Conservation (phyloP, 2,329 filamentous ascomycete genomes). For the Fusarium beomiforme region DNA sequence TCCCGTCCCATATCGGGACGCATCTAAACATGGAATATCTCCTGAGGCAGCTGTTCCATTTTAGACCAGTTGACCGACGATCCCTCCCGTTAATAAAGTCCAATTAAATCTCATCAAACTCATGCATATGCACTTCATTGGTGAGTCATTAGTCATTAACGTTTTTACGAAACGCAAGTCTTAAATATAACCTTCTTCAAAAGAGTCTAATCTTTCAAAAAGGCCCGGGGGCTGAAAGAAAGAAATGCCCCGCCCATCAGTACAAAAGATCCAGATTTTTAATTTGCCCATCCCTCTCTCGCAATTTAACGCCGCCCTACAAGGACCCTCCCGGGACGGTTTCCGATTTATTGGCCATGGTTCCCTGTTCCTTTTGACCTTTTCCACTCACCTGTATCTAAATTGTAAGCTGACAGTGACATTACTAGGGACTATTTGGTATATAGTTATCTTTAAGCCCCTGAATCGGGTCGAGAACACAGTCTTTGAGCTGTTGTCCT, state of each 20-base stretch:
- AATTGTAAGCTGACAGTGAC: neutral
- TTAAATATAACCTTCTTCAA: neutral
- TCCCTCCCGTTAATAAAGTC: neutral
- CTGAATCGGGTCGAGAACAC: conserved; percentile 1
- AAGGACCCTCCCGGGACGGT: conserved; percentile 14
- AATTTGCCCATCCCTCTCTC: neutral
- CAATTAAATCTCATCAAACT: neutral
- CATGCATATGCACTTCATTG: neutral
- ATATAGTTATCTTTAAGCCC: neutral
- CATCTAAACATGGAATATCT: neutral
- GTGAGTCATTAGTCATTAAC: neutral
- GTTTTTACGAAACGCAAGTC: neutral
- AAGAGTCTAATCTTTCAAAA: too few relatives aligned
- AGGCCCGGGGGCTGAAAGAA: too few relatives aligned
- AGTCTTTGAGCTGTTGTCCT: neutral
- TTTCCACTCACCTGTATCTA: neutral
- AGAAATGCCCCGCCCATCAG: neutral
- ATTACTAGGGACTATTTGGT: neutral
- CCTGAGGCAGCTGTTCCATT: neutral
- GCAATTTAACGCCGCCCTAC: conserved; percentile 23
- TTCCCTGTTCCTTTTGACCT: neutral
- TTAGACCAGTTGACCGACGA: too few relatives aligned
- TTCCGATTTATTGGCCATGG: conserved; percentile 23
- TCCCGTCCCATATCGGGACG: neutral
- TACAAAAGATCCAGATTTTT: conserved; percentile 11